These are phyloP conservation scores for Pseudogymnoascus destructans DNA, from an alignment of 2,329 filamentous ascomycete species.

Conservation along the genomic window DNA sequence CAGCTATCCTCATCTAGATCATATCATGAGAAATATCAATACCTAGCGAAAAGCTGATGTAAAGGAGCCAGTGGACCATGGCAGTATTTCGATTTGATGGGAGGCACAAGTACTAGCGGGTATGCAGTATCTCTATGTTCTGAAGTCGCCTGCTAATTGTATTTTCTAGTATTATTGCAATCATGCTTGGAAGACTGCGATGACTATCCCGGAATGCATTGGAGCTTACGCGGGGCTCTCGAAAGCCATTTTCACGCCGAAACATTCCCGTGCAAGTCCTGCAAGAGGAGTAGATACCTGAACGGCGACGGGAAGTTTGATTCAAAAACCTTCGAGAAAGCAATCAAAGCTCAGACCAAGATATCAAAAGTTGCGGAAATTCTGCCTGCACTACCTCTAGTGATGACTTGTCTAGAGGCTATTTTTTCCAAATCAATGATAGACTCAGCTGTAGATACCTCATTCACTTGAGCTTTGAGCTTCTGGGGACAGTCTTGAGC, in stretches of 20 bases:
- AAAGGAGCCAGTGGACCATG: conserved; percentile 26
- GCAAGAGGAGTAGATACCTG: not conserved
- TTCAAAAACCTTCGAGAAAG: not conserved
- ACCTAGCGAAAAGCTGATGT: not conserved
- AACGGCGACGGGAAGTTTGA: not conserved
- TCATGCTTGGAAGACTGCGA: conserved; percentile 29
- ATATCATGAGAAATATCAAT: not conserved
- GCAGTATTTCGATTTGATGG: conserved; percentile 41
- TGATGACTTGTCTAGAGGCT: too few relatives aligned
- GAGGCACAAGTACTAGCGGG: conserved; percentile 38
- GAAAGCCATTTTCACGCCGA: conserved; percentile 8
- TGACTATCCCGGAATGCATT: conserved; percentile 27
- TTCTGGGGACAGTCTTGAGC: too few relatives aligned
- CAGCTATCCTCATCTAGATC: not conserved
- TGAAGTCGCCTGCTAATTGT: not conserved
- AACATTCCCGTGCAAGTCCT: not conserved
- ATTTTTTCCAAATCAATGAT: too few relatives aligned
- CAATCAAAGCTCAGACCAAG: not conserved
- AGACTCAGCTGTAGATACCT: too few relatives aligned
- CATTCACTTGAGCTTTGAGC: too few relatives aligned
- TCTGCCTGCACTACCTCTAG: too few relatives aligned
- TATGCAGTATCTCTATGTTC: not conserved
- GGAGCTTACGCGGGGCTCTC: conserved; percentile 19
- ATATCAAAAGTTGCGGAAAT: not conserved
- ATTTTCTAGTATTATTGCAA: conserved; percentile 25